These are phyloP conservation scores for Xerocomus cyaneibrunnescens DNA, from an alignment of 1,284 basidiomycete genomes.

Conservation along the genomic window DNA sequence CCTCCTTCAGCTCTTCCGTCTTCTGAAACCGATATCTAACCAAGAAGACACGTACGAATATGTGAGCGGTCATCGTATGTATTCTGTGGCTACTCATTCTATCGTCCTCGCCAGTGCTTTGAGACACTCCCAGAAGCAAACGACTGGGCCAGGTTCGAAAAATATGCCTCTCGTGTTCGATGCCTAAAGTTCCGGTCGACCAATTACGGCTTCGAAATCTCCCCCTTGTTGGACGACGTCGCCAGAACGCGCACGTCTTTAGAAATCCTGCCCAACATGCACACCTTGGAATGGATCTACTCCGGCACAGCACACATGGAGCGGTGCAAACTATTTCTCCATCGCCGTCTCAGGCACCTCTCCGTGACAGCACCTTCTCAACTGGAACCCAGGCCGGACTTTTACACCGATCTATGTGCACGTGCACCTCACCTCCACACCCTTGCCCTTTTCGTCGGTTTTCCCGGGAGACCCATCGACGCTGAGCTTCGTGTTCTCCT, in stretches of 20 bases:
- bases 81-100: neutral
- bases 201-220: slow-evolving; percentile 13
- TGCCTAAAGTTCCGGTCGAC: slow-evolving; percentile 30
- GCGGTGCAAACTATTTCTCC: slow-evolving; percentile 45
- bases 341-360: slow-evolving; percentile 40
- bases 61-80: slow-evolving; percentile 16
- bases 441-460: slow-evolving; percentile 43
- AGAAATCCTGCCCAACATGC: slow-evolving; percentile 55
- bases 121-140: slow-evolving; percentile 43
- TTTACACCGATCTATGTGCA: slow-evolving; percentile 50
- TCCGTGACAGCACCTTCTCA: slow-evolving; percentile 21
- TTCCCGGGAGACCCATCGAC: slow-evolving; percentile 40
- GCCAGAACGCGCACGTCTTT: slow-evolving; percentile 52
- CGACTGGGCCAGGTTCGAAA: slow-evolving; percentile 58
- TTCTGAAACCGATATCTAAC: slow-evolving; percentile 42
- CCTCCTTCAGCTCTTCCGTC: slow-evolving; percentile 43
- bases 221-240: slow-evolving; percentile 49
- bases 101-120: slow-evolving; percentile 39
- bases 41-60: slow-evolving; percentile 15
- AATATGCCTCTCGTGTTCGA: slow-evolving; percentile 56
- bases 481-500: slow-evolving; percentile 41
- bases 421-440: slow-evolving; percentile 51
- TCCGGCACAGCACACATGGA: slow-evolving; percentile 27
- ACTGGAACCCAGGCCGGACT: slow-evolving; percentile 23
- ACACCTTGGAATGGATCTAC: slow-evolving; percentile 44